Evolutionary conservation across 2,329 filamentous ascomycete genomes (phyloP), one percentile per base, ranked within the genome.

Genomic region (Massarina eburnea): DNA sequence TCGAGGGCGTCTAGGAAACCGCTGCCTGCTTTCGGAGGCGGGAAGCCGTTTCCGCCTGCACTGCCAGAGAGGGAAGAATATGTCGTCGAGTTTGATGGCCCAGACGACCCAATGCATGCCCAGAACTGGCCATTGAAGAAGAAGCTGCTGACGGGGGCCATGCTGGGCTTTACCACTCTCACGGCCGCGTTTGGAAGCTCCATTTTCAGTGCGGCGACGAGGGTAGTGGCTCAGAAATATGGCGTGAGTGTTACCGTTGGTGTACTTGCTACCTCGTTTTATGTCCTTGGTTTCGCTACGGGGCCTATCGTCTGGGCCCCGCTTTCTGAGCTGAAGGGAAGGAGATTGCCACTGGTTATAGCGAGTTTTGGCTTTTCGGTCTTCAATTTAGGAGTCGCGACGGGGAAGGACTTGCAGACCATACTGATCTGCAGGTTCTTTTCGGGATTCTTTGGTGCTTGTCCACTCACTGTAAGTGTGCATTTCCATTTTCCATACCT

Each of bases 101-200:
- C 83, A 1, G 79, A 91, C 53, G 91, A 96, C 61, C 90, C 90
- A 2, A 64, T 91, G 49, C 90, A 95, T 69, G 86, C 89, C 1
- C 88, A 92, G 72, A 96, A 96, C 67, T 96, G 91, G 91, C 79
- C 87, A 0, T 62, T 88, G 43, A 81, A 74, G 64, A 91, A 88
- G 75, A 96, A 95, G 83, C 39, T 90, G 30, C 58, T 80, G 4
- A 88, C 85, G 0, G 81, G 83, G 17, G 77, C 78, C 32, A 84
- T 90, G 58, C 74, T 91, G 33, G 87, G 84, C 14, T 91, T 84
- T 60, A 89, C 86, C 12, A 90, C 88, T 15, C 75, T 91, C 58
- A 61, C 61, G 1, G 75, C 86, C 0, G 80, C 87, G 4, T 91
- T 91, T 61, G 82, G 85, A 0, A 70, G 64, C 36, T 70, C 66